Conservation (phyloP, 1,139 yeast genomes). For the Scheffersomyces illinoinensis region DNA sequence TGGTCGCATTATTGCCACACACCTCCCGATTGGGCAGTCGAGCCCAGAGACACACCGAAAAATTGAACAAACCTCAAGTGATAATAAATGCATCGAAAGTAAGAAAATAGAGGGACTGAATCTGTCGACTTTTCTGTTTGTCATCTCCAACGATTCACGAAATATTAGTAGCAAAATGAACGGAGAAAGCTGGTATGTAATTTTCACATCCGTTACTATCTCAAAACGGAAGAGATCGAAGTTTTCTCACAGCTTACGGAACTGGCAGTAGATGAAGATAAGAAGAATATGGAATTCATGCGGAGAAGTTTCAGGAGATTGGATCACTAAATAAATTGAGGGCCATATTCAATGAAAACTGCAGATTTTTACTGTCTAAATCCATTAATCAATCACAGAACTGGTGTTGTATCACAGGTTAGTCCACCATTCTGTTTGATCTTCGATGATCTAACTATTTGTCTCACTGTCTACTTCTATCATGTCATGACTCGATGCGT, state of each 20-base stretch:
- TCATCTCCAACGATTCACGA: background rate
- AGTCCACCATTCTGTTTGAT: too few species aligned
- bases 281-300: background rate
- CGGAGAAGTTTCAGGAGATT: background rate
- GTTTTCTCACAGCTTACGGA: background rate
- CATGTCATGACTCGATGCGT: background rate
- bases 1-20: background rate
- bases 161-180: background rate
- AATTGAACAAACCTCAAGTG: background rate
- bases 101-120: background rate
- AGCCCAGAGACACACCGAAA: background rate
- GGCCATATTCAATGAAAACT: too few species aligned
- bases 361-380: too few species aligned
- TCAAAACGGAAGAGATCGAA: background rate
- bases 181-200: background rate
- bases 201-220: background rate
- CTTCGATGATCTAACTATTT: too few species aligned
- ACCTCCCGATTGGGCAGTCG: background rate
- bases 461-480: too few species aligned
- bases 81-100: background rate
- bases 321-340: background rate
- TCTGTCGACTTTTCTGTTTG: background rate
- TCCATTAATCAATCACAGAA: background rate
- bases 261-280: background rate
- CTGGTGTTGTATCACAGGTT: background rate